Conservation (phyloP, 2,329 filamentous ascomycete genomes). For the Penicillium sp. region DNA sequence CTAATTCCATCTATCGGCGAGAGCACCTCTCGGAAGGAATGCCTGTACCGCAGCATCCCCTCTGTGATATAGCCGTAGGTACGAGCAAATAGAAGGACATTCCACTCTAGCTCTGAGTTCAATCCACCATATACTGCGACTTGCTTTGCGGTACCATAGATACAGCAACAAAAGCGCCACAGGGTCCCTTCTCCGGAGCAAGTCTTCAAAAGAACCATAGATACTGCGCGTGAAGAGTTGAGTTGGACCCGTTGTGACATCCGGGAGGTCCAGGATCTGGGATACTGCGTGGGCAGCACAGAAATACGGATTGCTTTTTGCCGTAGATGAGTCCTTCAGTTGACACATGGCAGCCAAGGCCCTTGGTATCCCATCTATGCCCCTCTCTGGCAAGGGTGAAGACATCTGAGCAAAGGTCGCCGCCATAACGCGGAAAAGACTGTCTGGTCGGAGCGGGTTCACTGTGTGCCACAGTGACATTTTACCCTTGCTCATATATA, state of each 20-base stretch:
- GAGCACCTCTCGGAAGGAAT: conserved; percentile 30
- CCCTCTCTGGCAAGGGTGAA: conserved; percentile 28
- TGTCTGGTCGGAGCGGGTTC: conserved; percentile 48
- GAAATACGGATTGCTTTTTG: conserved; percentile 38
- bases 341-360: conserved; percentile 23
- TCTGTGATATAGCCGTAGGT: conserved; percentile 33
- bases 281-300: conserved; percentile 37
- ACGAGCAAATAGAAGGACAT: conserved; percentile 41
- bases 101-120: conserved; percentile 42
- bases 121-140: conserved; percentile 45
- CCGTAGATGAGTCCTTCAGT: conserved; percentile 31
- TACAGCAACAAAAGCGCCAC: conserved; percentile 41
- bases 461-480: conserved; percentile 50
- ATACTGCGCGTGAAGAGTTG: conserved; percentile 38
- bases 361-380: conserved; percentile 20
- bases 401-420: conserved; percentile 37
- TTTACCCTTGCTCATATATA: conserved; percentile 56
- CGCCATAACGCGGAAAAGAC: conserved; percentile 42
- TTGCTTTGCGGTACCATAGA: conserved; percentile 43
- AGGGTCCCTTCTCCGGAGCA: conserved; percentile 36
- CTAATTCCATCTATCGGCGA: conserved; percentile 15
- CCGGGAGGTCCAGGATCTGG: conserved; percentile 26
- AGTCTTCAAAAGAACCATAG: conserved; percentile 29
- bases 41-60: conserved; percentile 24
- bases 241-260: conserved; percentile 25